A percentile compares a stretch with the other conserved stretches of the same genome.
These are phyloP conservation scores for Rasamsonia emersonii DNA, from an alignment of 2,329 filamentous ascomycete species.

Conservation along the genomic window DNA sequence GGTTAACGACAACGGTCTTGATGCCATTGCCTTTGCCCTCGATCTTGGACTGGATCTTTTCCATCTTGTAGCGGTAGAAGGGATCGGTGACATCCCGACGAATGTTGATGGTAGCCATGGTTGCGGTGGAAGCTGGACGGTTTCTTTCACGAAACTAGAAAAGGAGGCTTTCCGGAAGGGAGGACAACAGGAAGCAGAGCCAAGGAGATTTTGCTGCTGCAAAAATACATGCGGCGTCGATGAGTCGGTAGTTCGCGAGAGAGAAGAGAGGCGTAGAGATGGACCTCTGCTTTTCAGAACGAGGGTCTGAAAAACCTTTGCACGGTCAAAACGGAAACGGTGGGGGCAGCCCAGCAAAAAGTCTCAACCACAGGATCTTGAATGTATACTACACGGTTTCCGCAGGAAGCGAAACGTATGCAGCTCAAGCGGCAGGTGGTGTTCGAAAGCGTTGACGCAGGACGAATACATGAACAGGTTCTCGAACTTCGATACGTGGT, in stretches of 20 bases:
- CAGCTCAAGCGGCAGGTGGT: conserved; percentile 90
- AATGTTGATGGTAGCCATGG: conserved; percentile 96
- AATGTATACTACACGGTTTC: conserved; percentile 84
- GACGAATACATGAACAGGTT: conserved; percentile 97
- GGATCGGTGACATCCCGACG: conserved; percentile 95
- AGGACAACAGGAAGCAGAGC: conserved; percentile 34
- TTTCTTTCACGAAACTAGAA: conserved; percentile 22
- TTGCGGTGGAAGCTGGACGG: conserved; percentile 46
- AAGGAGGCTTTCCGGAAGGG: conserved; percentile 18
- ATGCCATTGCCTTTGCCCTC: conserved; percentile 99
- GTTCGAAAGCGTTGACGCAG: conserved; percentile 88
- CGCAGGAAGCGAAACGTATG: conserved; percentile 93
- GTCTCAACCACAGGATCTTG: conserved; percentile 84
- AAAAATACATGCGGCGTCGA: conserved; percentile 56
- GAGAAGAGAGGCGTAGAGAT: conserved; percentile 16
- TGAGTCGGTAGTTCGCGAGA: no score
- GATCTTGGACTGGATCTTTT: conserved; percentile 95
- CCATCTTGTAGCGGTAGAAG: conserved; percentile 99
- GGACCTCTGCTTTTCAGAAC: not conserved
- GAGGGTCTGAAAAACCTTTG: conserved; percentile 29
- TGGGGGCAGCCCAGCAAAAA: conserved; percentile 16
- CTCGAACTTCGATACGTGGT: conserved; percentile 25
- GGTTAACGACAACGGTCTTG: conserved; percentile 96
- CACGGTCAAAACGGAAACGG: conserved; percentile 19
- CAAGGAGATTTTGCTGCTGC: conserved; percentile 35